A percentile compares a stretch with the other conserved stretches of the same genome.
These are phyloP conservation scores for Solanum bukasovii DNA, from an alignment of 257 asterid species.

Conservation along the genomic window DNA sequence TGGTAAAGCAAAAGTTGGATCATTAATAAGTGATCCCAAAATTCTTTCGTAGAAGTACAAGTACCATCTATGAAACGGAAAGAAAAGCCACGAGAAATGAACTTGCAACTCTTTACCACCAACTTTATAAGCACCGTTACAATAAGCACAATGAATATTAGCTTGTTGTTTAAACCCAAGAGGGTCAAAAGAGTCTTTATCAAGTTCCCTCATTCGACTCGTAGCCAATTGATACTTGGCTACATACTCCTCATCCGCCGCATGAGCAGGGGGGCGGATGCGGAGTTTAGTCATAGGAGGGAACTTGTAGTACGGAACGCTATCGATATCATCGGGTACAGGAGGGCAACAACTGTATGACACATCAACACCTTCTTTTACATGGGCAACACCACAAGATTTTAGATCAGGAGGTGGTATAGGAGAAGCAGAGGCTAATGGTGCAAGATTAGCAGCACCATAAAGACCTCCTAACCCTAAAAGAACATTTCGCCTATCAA, in stretches of 20 bases:
- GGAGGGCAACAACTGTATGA: not conserved
- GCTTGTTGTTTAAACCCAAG: conserved; percentile 22
- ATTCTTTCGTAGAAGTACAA: conserved; percentile 22
- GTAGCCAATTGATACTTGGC: not conserved
- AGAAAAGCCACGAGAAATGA: conserved; percentile 20
- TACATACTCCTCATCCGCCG: not conserved
- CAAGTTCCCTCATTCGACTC: not conserved
- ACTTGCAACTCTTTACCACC: conserved; percentile 9
- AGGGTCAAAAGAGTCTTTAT: conserved; percentile 6
- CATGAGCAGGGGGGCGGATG: not conserved
- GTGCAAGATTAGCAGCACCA: not conserved
- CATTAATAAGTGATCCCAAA: conserved; percentile 13
- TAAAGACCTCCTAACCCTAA: not conserved
- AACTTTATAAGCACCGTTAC: conserved; percentile 13
- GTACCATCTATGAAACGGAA: conserved; percentile 25
- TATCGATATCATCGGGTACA: not conserved
- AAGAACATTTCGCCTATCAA: not conserved
- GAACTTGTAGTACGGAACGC: not conserved
- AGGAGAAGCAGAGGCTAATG: not conserved
- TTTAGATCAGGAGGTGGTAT: not conserved
- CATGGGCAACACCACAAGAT: not conserved
- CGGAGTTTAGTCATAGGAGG: not conserved
- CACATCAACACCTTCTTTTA: not conserved
- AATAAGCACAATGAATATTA: conserved; percentile 27
- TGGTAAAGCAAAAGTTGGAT: conserved; percentile 12